Conservation (phyloP, 768 basidiomycete genomes). For the Rhizopogon vinicolor region DNA sequence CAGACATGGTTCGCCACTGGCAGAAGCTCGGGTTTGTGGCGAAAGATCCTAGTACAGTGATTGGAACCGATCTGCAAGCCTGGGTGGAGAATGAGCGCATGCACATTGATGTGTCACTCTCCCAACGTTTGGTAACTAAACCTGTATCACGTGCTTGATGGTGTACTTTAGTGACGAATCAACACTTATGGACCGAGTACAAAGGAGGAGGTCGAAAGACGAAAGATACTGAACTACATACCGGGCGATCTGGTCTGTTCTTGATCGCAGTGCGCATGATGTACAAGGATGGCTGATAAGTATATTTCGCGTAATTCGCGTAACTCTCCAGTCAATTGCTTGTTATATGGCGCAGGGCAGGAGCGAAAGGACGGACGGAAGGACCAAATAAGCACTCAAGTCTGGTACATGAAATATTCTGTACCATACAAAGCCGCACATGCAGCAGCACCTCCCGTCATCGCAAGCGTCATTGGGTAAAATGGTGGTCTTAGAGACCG, state of each 20-base stretch:
- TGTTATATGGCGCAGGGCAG: no score
- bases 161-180: not conserved
- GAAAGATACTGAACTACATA: not conserved
- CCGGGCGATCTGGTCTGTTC: not conserved
- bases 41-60: not conserved
- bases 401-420: slow-evolving; percentile 25
- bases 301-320: no score
- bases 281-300: no score
- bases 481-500: slow-evolving; percentile 27
- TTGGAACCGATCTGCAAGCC: not conserved
- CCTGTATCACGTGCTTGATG: not conserved
- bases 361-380: not conserved
- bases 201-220: not conserved
- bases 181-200: not conserved
- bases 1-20: slow-evolving; percentile 16
- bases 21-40: slow-evolving; percentile 12
- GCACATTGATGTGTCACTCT: not conserved
- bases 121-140: not conserved
- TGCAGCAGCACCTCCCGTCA: slow-evolving; percentile 25
- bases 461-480: slow-evolving; percentile 27
- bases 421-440: slow-evolving; percentile 24
- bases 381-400: not conserved
- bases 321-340: no score
- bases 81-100: slow-evolving; percentile 4
- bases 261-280: no score